A percentile compares a stretch with the other conserved stretches of the same genome.
These are phyloP conservation scores for Yamadazyma insecticola DNA, from an alignment of 805 yeast species.

Conservation along the genomic window DNA sequence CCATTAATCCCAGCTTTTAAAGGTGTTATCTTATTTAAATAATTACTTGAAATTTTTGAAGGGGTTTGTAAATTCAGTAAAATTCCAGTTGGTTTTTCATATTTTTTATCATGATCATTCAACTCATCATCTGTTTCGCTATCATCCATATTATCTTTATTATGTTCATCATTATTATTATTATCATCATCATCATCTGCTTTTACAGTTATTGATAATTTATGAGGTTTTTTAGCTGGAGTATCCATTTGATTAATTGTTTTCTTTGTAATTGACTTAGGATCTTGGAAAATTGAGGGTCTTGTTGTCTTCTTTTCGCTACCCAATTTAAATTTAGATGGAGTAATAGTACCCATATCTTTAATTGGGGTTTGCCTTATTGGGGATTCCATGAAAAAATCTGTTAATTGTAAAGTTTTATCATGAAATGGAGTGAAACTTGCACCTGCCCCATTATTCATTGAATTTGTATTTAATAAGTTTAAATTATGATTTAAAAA, in stretches of 20 bases:
- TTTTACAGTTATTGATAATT: slow-evolving; percentile 18
- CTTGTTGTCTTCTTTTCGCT: slow-evolving; percentile 16
- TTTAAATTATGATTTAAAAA: slow-evolving; percentile 33
- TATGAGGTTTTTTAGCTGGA: slow-evolving; percentile 33
- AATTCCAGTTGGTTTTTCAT: slow-evolving; percentile 4
- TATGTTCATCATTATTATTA: slow-evolving; percentile 15
- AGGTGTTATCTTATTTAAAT: slow-evolving; percentile 7
- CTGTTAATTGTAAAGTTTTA: slow-evolving; percentile 36
- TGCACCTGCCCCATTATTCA: background rate
- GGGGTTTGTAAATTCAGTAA: slow-evolving; percentile 25
- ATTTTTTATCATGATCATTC: slow-evolving; percentile 2
- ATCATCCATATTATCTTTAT: slow-evolving; percentile 10
- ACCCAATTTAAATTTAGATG: slow-evolving; percentile 29
- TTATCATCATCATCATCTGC: slow-evolving; percentile 12
- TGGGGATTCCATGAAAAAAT: slow-evolving; percentile 43
- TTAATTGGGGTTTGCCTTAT: slow-evolving; percentile 31
- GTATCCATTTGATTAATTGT: slow-evolving; percentile 34
- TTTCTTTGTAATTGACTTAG: slow-evolving; percentile 27
- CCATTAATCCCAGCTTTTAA: slow-evolving; percentile 1
- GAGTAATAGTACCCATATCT: slow-evolving; percentile 36
- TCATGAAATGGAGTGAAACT: slow-evolving; percentile 39
- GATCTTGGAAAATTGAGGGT: slow-evolving; percentile 19
- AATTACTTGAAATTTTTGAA: slow-evolving; percentile 20
- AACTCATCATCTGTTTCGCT: slow-evolving; percentile 3
- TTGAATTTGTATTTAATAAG: slow-evolving; percentile 6